phyloP scores from a whole-genome alignment of 176 grass and related monocot species.

The Melocanna baccifera region DNA sequence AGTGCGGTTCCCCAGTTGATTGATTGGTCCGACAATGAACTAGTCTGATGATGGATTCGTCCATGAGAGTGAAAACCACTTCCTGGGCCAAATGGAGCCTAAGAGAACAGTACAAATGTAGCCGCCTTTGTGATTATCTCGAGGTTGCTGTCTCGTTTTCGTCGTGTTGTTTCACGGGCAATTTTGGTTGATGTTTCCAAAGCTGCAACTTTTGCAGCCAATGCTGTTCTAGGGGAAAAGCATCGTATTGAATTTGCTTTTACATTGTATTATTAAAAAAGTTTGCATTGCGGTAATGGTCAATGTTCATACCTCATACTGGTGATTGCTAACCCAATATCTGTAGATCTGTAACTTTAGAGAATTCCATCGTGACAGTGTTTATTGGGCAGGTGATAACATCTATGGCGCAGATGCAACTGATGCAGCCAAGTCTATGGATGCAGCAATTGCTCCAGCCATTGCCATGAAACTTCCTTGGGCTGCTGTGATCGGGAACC shows the following conservation, averaged over 20 bases:
- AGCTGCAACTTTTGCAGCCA: background rate
- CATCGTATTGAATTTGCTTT: background rate
- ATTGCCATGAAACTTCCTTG: slow-evolving; percentile 74
- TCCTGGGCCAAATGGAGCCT: background rate
- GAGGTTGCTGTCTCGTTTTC: background rate
- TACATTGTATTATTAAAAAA: background rate
- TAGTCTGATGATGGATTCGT: background rate
- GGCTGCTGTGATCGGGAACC: slow-evolving; percentile 89
- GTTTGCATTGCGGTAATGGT: background rate
- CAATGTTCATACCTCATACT: background rate
- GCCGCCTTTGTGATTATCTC: background rate
- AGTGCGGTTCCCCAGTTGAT: background rate
- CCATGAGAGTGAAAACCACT: background rate
- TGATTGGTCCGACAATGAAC: background rate
- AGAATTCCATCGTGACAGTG: background rate
- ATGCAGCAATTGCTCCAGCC: slow-evolving; percentile 69
- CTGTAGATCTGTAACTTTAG: background rate
- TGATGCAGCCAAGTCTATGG: slow-evolving; percentile 75
- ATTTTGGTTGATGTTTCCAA: slow-evolving; percentile 25
- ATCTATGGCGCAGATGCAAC: slow-evolving; percentile 64
- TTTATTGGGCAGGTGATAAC: slow-evolving; percentile 72
- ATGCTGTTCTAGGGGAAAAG: background rate
- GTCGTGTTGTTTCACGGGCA: slow-evolving; percentile 31
- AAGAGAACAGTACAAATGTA: background rate
- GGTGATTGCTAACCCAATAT: background rate